Percentiles rank a stretch among this genome's conserved stretches.
Evolutionary conservation across 2,329 filamentous ascomycete species (phyloP).

Genomic region (Colletotrichum noveboracense): DNA sequence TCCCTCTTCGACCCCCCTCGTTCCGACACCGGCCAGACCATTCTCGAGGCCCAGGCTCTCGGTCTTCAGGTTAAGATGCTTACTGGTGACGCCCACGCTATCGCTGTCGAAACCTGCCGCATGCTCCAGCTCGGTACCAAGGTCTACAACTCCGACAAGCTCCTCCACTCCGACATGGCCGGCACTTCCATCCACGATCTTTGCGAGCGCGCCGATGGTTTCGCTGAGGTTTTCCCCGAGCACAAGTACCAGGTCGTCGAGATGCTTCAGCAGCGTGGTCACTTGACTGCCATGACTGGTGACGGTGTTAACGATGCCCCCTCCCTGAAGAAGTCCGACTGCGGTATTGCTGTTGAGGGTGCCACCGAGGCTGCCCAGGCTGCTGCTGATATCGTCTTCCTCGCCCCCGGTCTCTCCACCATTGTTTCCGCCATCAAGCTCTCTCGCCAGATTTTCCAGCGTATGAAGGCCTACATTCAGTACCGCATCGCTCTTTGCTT

Average conservation of each 20-base stretch:
- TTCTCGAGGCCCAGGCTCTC: slow-evolving; percentile 76
- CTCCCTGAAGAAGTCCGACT: slow-evolving; percentile 76
- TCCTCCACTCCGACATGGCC: slow-evolving; percentile 77
- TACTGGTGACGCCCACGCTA: slow-evolving; percentile 80
- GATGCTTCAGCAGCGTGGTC: slow-evolving; percentile 76
- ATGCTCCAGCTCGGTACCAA: slow-evolving; percentile 81
- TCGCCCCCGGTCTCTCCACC: slow-evolving; percentile 73
- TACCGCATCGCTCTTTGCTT: slow-evolving; percentile 79
- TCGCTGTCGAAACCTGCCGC: slow-evolving; percentile 83
- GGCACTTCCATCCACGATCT: slow-evolving; percentile 78
- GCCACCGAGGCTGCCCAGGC: slow-evolving; percentile 75
- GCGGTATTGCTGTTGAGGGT: slow-evolving; percentile 76
- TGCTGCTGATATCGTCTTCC: slow-evolving; percentile 76
- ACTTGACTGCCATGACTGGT: slow-evolving; percentile 78
- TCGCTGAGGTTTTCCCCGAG: slow-evolving; percentile 77
- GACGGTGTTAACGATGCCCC: slow-evolving; percentile 79
- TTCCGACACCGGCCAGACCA: slow-evolving; percentile 80
- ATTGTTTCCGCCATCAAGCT: slow-evolving; percentile 78
- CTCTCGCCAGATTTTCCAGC: slow-evolving; percentile 77
- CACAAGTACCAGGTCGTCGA: slow-evolving; percentile 80
- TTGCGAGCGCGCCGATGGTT: slow-evolving; percentile 76
- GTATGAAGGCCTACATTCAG: slow-evolving; percentile 80
- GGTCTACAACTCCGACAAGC: slow-evolving; percentile 81
- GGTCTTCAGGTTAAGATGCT: slow-evolving; percentile 83
- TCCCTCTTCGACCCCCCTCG: slow-evolving; percentile 83